These are phyloP conservation scores for Nigrograna mackinnonii DNA, from an alignment of 2,329 filamentous ascomycete genomes.

Conservation along the genomic window DNA sequence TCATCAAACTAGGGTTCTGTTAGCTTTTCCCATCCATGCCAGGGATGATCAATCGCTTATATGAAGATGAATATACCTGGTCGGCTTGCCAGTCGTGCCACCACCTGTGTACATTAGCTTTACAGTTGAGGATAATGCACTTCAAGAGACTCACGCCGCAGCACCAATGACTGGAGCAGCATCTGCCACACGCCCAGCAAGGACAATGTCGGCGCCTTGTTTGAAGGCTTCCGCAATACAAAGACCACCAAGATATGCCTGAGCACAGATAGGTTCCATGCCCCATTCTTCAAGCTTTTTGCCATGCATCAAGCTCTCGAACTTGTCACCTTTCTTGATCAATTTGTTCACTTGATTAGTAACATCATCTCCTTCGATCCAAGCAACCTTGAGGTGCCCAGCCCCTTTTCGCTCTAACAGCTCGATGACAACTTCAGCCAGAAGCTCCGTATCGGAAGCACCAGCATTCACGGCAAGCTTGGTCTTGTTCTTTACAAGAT, in stretches of 20 bases:
- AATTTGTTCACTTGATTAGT: conserved; percentile 15
- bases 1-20: conserved; percentile 31
- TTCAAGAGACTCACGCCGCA: conserved; percentile 29
- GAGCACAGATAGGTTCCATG: conserved; percentile 23
- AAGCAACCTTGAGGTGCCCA: conserved; percentile 28
- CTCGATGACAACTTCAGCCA: conserved; percentile 18
- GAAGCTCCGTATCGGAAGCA: conserved; percentile 18
- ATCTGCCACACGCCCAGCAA: conserved; percentile 45
- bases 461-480: conserved; percentile 28
- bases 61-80: conserved; percentile 37
- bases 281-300: conserved; percentile 39
- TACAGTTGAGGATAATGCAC: background rate
- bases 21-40: too few species aligned
- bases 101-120: conserved; percentile 24
- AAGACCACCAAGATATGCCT: conserved; percentile 44
- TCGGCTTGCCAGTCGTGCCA: conserved; percentile 47
- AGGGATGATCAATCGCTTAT: too few species aligned
- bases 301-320: conserved; percentile 45
- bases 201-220: conserved; percentile 44
- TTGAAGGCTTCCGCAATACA: conserved; percentile 44
- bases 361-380: conserved; percentile 46
- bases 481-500: conserved; percentile 22
- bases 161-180: conserved; percentile 46
- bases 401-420: conserved; percentile 12
- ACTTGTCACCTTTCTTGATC: conserved; percentile 37